Evolutionary conservation across 1,139 yeast genomes (phyloP), one percentile per base, ranked within the genome.

Genomic region (Blastobotrys elegans): DNA sequence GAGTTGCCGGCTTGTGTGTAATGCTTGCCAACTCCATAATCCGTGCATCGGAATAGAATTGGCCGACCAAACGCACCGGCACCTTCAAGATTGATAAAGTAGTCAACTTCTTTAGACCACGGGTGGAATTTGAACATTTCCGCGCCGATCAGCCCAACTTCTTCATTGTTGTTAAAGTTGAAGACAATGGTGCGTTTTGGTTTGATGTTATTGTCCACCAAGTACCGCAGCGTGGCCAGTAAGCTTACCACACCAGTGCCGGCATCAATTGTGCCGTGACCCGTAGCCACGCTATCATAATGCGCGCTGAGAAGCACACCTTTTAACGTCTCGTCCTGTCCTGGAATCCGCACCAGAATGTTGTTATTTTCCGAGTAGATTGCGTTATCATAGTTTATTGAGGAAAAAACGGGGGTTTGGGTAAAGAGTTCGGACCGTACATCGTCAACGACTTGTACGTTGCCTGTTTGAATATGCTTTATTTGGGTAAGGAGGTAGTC

Each of bases 31-130:
- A 86, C 77, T 0, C 84, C 85, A 54, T 75, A 76, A 61, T 90
- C 96, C 0, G 96, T 81, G 16, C 92, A 82, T 64, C 97, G 75
- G 65, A 90, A 88, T 40, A 90, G 69, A 32, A 86, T 74, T 0
- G 96, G 90, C 53, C 85, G 79, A 5, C 96, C 96, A 24, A 96
- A 96, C 3, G 95, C 86, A 2, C 97, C 97, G 0, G 96, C 87
- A n/a, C 97, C 97, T 70, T 90, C 97, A 54, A 90, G 70, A 61
- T 90, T 90, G 56, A 90, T 73, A 55, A 90, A 85, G 55, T 77
- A 83, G 39, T 72, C 73, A 2, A 84, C 80, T 14, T 75, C 67
- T 43, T 75, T 66, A 29, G 79, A 74, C 95, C 95, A 88, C 14
- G 85, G 82, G 62, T 89, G 96, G 32, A 71, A 63, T 50, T 85